Evolutionary conservation across 2,329 filamentous ascomycete species (phyloP), one percentile per base, ranked within the genome.

Genomic region (Phialophora tarda): DNA sequence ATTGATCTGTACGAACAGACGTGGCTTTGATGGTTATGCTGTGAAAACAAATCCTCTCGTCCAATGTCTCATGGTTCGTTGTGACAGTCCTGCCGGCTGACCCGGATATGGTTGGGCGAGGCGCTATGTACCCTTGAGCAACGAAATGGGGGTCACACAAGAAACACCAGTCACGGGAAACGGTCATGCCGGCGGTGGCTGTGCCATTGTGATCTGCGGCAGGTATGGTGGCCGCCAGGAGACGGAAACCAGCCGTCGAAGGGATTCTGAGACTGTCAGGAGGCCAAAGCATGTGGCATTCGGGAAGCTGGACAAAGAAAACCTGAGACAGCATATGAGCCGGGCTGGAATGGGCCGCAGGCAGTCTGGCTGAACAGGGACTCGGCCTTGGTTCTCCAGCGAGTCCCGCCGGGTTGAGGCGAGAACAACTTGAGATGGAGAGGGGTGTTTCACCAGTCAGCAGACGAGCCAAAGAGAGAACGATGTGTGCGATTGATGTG

Each of bases 231-330:
- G 64, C 62, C 64, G 64, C 56, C 57, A 54, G 58, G 64, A 53
- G 61, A 30, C 32, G 55, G 23, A 44, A 41, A n/a, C 34, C 2
- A 32, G 30, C 38, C 38, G 30, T 30, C 14, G 47, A 51, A 59
- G 59, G 62, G 66, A 63, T 62, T 65, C 55, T 68, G 66, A 68
- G 66, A 68, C 66, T 58, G 51, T 66, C 66, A 68, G 66, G 66
- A 68, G 63, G 66, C 50, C 23, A 30, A 44, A 61, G 60, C 65
- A 62, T 68, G 65, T 63, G 62, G 38, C 28, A 60, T 59, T 41
- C 53, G 28, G 57, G 23, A 53, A 44, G 14, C 34, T 51, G 53
- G 44, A 53, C 34, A 47, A 56, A 34, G 54, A 62, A 62, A 62
- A 62, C 53, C 59, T 68, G 66, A 68, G 59, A 65, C 66, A 65